Conservation (phyloP, 345 rosid species). For the Excoecaria cochinchinensis region DNA sequence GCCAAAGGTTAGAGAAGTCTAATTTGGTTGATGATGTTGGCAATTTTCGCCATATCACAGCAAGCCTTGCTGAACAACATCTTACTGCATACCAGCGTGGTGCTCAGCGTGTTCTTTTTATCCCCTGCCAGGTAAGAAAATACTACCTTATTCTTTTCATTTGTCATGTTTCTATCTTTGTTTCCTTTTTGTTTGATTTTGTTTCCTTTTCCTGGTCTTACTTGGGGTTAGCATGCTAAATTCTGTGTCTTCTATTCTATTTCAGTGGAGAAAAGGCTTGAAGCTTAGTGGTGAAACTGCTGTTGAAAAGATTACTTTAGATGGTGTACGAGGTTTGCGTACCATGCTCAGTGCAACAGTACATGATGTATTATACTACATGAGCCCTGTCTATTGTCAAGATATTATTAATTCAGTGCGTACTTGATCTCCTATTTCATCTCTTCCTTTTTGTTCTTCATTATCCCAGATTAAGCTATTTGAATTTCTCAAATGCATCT, state of each 20-base stretch:
- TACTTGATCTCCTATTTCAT: slow-evolving; percentile 2
- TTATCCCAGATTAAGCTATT: not conserved
- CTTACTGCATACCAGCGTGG: slow-evolving; percentile 67
- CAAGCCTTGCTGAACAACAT: slow-evolving; percentile 71
- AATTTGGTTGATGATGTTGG: slow-evolving; percentile 95
- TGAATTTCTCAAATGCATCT: slow-evolving; percentile 5
- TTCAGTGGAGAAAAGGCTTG: slow-evolving; percentile 97
- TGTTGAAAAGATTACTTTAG: slow-evolving; percentile 89
- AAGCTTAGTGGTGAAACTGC: slow-evolving; percentile 95
- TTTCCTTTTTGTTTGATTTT: not conserved
- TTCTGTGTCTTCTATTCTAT: slow-evolving; percentile 2
- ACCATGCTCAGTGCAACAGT: slow-evolving; percentile 89
- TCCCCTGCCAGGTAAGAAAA: slow-evolving; percentile 85
- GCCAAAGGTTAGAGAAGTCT: slow-evolving; percentile 96
- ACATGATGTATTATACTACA: slow-evolving; percentile 93
- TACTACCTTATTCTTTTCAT: not conserved
- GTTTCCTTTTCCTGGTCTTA: not conserved
- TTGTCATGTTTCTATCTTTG: not conserved
- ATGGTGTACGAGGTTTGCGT: slow-evolving; percentile 90
- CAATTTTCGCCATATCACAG: slow-evolving; percentile 80
- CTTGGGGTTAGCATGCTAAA: slow-evolving; percentile 2
- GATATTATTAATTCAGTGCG: slow-evolving; percentile 84
- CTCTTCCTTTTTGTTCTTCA: slow-evolving; percentile 3
- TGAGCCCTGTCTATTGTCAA: slow-evolving; percentile 98
- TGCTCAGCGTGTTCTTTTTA: slow-evolving; percentile 82